Evolutionary conservation across 2,329 filamentous ascomycete genomes (phyloP), one percentile per base, ranked within the genome.

Genomic region (Aureobasidium sp.): DNA sequence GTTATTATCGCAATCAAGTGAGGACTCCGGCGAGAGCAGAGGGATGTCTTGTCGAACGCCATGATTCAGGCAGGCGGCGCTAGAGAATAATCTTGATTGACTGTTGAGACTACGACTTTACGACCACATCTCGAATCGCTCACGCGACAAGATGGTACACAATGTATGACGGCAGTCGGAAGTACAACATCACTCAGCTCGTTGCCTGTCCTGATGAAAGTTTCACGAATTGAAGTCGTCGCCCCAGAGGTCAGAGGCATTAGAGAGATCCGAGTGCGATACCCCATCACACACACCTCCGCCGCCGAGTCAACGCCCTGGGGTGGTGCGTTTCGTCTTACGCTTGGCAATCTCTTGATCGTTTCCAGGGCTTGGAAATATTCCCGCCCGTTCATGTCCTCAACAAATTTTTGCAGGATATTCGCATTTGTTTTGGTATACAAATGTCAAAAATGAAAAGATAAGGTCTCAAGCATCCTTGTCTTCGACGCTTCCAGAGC

Each of bases 311-410:
- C 55, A 37, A 57, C 39, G 36, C 53, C 29, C 23, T 12, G 53
- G 53, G 39, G 51, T 47, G 55, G 4, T 44, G n/a, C 52, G 52
- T 57, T 46, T 57, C 39, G 53, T 32, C 41, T 44, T 57, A 34
- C 27, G 15, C 53, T 57, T 57, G 53, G 53, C 53, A 46, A n/a
- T 41, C 37, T 29, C 17, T 39, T 39, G 9, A 41, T 29, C 4
- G 32, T 34, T 37, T 12, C 37, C 23, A 55, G n/a, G 36, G n/a
- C 32, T 17, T 53, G 34, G 34, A 27, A 17, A 34, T 44, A 32
- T 9, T 17, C n/a, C 17, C n/a, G 47, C 36, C n/a, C 2, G 5
- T 44, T 23, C 27, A 15, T 17, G 15, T 29, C 5, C 39, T 42
- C 53, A 46, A 44, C 39, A 10, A 6, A 20, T 29, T n/a, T 10